Evolutionary conservation across 768 basidiomycete species (phyloP).

Genomic region (Brasilioporus rufonigricans): DNA sequence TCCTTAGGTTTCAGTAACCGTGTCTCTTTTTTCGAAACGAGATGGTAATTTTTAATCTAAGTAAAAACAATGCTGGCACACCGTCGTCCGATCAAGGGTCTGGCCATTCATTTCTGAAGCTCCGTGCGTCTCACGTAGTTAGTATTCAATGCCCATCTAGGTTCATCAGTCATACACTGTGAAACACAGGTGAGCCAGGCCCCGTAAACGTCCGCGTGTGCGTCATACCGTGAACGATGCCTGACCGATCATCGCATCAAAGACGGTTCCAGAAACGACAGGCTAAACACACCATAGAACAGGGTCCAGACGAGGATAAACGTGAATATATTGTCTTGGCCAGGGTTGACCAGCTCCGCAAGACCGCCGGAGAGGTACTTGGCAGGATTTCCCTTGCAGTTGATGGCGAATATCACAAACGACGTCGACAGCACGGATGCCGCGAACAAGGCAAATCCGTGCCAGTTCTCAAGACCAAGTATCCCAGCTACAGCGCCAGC

Average conservation of each 20-base stretch:
- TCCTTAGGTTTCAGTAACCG: constrained; percentile 15
- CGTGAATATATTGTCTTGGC: constrained; percentile 87
- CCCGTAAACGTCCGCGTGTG: not conserved
- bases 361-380: constrained; percentile 65
- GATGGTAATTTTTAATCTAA: not conserved
- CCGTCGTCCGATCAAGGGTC: no score
- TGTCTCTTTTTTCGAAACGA: no score
- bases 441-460: constrained; percentile 79
- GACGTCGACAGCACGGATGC: constrained; percentile 66
- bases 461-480: constrained; percentile 82
- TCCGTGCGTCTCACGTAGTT: not conserved
- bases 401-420: constrained; percentile 60
- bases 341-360: constrained; percentile 73
- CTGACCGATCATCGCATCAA: constrained; percentile 23
- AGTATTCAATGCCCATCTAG: no score
- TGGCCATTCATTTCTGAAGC: not conserved
- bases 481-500: constrained; percentile 87
- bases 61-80: no score
- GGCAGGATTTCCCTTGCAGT: constrained; percentile 63
- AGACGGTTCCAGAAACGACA: constrained; percentile 1
- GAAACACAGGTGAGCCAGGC: constrained; percentile 14
- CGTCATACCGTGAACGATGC: constrained; percentile 48
- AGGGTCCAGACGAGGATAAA: constrained; percentile 94
- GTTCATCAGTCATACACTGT: constrained; percentile 43
- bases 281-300: constrained; percentile 69